Evolutionary conservation across 345 rosid genomes (phyloP), one percentile per base, ranked within the genome.

Genomic region (Durio zibethinus): DNA sequence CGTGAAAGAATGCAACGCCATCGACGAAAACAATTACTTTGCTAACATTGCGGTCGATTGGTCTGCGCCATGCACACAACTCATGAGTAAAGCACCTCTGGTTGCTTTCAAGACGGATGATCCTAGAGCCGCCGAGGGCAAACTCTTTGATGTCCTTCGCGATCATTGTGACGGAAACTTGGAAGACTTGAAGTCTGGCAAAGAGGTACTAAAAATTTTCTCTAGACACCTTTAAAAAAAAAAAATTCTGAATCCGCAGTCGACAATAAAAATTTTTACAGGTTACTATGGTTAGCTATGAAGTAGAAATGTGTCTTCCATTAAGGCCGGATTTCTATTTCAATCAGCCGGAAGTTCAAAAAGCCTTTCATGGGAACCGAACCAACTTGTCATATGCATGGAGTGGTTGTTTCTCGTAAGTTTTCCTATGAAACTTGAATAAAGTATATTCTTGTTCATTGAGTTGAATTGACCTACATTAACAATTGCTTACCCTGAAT

Each of bases 51-150:
- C 0, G 6, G 14, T 27, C 50, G 14, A 23, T 7, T 67, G 52
- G 72, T 21, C 52, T 25, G 0, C 12, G 10, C 0, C 43, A 2
- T 64, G 69, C 69, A 0, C 0, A 7, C 0, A 18, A 3, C 43
- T 20, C 8, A 2, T 20, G 69, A 0, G 0, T 1, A 2, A 36
- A 0, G 69, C 69, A 18, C 7, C 10, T 64, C 3, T 0, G 27
- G 15, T 2, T 64, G 69, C 69, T 64, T 64, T 64, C 45, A 64
- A 35, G 25, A 64, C 23, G 2, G 0, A 9, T 36, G 12, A 64
- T 35, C 2, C 25, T 29, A 2, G 0, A 1, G 0, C 0, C 1
- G 23, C 25, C 25, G 1, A 3, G 1, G 38, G n/a, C 1, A 67
- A 23, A 12, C 53, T 43, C 18, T 68, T 68, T 12, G 72, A 68